Evolutionary conservation across 2,329 filamentous ascomycete species (phyloP), one percentile per base, ranked within the genome.

Genomic region (Neocucurbitaria cava): DNA sequence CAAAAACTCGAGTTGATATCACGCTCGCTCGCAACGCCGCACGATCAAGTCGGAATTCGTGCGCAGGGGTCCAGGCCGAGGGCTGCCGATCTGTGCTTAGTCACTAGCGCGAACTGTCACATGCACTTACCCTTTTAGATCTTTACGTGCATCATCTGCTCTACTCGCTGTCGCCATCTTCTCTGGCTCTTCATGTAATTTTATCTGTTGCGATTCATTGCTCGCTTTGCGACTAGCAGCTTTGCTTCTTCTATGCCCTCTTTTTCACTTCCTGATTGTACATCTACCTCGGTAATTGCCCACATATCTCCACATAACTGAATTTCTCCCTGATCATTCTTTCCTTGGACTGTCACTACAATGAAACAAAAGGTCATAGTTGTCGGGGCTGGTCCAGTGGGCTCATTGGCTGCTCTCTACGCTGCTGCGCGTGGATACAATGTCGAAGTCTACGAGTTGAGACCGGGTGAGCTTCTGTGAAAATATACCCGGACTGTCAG

Each of bases 371-470:
- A 91, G 76, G 86, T 90, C 50, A 84, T 96, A 18, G 84, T 99
- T 42, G 89, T 99, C 44, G 95, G 95, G 49, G 95, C 93, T 49
- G 95, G 95, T 1, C 95, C 95, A 0, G 95, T 99, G 7, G 95
- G 95, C 35, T 91, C 93, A 10, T 81, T 99, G 38, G 93, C 95
- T 21, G 95, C 92, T 39, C 80, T 99, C 5, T 99, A 98, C 79
- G 94, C 95, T 49, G 94, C 95, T 3, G 85, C 89, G 64, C 84
- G 94, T 74, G 95, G 93, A 39, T 87, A 96, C 75, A 81, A 94
- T 69, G 95, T 99, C 28, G 92, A 97, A 74, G 84, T 99, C 45
- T 99, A 98, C 76, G 95, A 99, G 77, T 80, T 99, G 64, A 86
- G 95, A 72, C 87, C 89, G 80, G 95, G 95, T 97, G 83, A 74